phyloP scores from a whole-genome alignment of 2,329 filamentous ascomycete species.

The Podosphaera xanthii region DNA sequence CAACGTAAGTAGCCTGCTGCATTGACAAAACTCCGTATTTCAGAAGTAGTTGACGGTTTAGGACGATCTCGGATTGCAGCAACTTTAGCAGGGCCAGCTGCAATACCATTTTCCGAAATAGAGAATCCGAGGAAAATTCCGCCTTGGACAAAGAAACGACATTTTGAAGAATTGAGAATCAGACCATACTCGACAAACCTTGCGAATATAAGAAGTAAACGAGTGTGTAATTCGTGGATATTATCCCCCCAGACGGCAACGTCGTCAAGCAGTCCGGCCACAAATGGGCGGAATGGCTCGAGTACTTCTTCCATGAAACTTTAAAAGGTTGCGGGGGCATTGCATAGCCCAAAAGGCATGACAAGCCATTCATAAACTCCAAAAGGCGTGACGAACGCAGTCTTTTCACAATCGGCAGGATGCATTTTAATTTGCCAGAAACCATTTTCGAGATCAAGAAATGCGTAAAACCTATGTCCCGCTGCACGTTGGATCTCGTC shows the following conservation, averaged over 20 bases:
- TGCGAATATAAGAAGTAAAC: too few relatives aligned
- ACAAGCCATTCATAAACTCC: background rate
- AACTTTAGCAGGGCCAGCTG: background rate
- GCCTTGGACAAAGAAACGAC: background rate
- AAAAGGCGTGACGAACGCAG: background rate
- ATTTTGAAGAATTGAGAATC: background rate
- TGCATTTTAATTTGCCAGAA: background rate
- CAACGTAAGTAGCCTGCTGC: background rate
- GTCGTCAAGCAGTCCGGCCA: background rate
- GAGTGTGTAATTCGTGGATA: fast-evolving
- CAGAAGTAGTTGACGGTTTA: background rate
- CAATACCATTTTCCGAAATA: background rate
- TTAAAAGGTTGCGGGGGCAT: too few relatives aligned
- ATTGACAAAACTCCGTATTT: background rate
- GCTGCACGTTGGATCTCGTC: background rate
- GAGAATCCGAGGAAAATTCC: background rate
- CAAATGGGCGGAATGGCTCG: background rate
- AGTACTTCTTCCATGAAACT: background rate
- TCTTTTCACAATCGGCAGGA: background rate
- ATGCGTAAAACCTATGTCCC: background rate
- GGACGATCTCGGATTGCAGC: background rate
- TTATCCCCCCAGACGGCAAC: background rate
- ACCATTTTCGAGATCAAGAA: background rate
- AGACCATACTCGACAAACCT: background rate
- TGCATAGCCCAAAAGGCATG: too few relatives aligned